Base-by-base conservation (phyloP, 2,329 filamentous ascomycete genomes). In the Fusarium papillatum region DNA sequence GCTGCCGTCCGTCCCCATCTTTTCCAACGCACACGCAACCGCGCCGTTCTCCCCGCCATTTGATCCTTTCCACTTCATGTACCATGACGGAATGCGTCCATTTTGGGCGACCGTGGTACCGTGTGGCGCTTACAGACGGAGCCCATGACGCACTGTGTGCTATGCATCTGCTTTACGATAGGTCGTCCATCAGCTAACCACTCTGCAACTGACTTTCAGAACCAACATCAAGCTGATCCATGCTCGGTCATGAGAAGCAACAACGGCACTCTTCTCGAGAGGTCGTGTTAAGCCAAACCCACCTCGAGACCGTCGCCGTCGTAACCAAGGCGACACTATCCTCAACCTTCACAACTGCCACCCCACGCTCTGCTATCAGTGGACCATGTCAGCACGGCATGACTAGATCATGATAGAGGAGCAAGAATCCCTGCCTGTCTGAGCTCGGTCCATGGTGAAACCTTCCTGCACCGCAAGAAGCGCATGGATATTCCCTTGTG, bases 11-110 rank as follows among this genome's bases (percentile, higher is more conserved):
- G 34, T 38, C 55, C 65, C 65, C 65, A 61, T 67, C 55, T 67
- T 60, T 66, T 67, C 59, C 60, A 68, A 73, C 61, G 68, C 67
- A 74, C 62, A 62, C 60, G 55, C 46, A 71, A 69, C 69, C 73
- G 63, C 60, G 60, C 76, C 69, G 68, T 73, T 64, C 69, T 71
- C 75, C 74, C 76, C 75, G 72, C 69, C 64, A 78, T 71, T 74
- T 66, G 41, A 46, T 53, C 48, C 48, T 29, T 53, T 55, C 29
- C 29, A 34, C 62, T 34, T 50, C 36, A 77, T 71, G 78, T 76
- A 65, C 68, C 50, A 79, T 80, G 78, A 80, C 78, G 78, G 70
- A 50, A 72, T 64, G 63, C 48, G 63, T 65, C 63, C 60, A 48
- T 70, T 76, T 77, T 64, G 61, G 61, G 66, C 59, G 66, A 72